Base-by-base conservation (phyloP, 192 early-diverging fungal species). In the Coemansia sp. region DNA sequence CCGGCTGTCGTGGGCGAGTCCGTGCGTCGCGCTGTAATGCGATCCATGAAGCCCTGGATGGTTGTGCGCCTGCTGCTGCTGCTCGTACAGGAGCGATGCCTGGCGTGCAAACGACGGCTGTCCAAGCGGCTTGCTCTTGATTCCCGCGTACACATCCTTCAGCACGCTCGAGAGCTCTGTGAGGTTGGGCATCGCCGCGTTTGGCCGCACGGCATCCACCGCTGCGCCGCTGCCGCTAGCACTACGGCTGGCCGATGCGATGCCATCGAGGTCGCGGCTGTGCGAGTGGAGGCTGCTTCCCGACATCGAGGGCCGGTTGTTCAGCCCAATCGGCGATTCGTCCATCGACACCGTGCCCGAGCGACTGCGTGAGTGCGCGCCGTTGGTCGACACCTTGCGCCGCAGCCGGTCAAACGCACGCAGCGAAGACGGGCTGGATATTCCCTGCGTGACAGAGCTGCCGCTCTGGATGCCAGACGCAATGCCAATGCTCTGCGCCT, bases 51-150 rank as follows among this genome's bases (percentile, higher is more conserved):
- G 19, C 26, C 15, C 48, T 13, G 12, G 36, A 39, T 21, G 43
- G 10, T 61, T 45, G 40, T 60, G 39, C 39, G 62, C 54, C 57
- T 62, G 52, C 60, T 41, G 62, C 55, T 46, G 32, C 55, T 57
- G 59, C 59, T 75, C 49, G 22, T 66, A 54, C 67, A 55, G 58
- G 7, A 73, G 8, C 6, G 21, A 52, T 11, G 69, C 66, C 55
- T 76, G 80, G 32, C 81, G 77, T 19, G 81, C 81, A 79, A 83
- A 83, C 8, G 65, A 32, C 16, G 84, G 84, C 80, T 85, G 84
- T 0, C 78, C 79, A 45, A 85, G 77, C 10, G 80, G 80, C 71
- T 71, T 71, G 74, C 52, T 70, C 60, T 82, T 82, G 66, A 85
- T 85, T 18, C 78, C 79, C 2, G 71, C 39, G 45, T 85, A 85